phyloP scores from a whole-genome alignment of 495 filamentous ascomycete species.

The Daldinia bambusicola region DNA sequence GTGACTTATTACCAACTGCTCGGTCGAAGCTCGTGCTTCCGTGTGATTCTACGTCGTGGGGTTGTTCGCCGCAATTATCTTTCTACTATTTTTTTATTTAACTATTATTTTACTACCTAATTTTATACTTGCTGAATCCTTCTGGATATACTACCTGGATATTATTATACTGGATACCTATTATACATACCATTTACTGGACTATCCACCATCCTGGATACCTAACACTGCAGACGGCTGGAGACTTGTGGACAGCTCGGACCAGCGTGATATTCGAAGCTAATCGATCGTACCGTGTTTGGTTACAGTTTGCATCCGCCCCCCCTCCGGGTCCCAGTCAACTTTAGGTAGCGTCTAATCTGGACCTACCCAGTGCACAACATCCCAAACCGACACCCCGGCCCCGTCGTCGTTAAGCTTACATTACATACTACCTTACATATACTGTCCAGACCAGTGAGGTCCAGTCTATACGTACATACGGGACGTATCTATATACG shows the following conservation, averaged over 20 bases:
- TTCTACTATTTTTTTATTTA: not conserved
- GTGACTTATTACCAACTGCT: conserved; percentile 22
- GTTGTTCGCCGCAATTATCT: conserved; percentile 1
- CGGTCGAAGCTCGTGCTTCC: conserved; percentile 35
- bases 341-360: conserved; percentile 20
- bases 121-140: conserved; percentile 3
- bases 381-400: conserved; percentile 13
- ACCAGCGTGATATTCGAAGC: conserved; percentile 24
- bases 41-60: conserved; percentile 21
- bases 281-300: conserved; percentile 22
- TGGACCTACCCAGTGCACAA: conserved; percentile 16
- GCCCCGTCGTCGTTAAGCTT: conserved; percentile 29
- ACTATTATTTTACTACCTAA: conserved; percentile 23
- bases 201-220: not conserved
- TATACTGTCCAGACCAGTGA: not conserved
- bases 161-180: not conserved
- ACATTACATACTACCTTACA: conserved; percentile 16
- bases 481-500: not conserved
- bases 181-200: no score
- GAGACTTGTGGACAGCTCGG: conserved; percentile 15
- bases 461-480: no score
- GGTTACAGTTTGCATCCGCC: conserved; percentile 9
- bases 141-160: not conserved
- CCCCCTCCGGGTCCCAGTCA: not conserved
- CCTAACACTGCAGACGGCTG: not conserved